phyloP scores from a whole-genome alignment of 1,139 yeast species.

The Suhomyces bolitotheri region DNA sequence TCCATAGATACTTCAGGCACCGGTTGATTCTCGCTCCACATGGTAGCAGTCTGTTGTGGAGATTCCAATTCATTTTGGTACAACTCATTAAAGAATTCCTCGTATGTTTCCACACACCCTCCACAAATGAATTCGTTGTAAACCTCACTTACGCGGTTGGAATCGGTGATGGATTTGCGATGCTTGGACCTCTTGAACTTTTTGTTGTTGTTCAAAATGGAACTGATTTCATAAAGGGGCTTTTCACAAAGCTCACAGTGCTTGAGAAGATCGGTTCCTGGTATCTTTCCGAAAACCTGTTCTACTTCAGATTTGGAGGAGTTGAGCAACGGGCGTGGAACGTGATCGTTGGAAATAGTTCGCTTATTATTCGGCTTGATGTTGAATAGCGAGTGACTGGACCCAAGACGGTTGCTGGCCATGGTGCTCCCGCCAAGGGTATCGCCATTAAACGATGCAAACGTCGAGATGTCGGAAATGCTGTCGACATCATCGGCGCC shows the following conservation, averaged over 20 bases:
- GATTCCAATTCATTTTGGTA: slow-evolving; percentile 17
- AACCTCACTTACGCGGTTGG: slow-evolving; percentile 14
- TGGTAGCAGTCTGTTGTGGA: not conserved
- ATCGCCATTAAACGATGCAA: slow-evolving; percentile 16
- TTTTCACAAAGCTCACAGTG: slow-evolving; percentile 67
- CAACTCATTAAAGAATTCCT: slow-evolving; percentile 46
- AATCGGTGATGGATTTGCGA: slow-evolving; percentile 1
- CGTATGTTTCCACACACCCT: slow-evolving; percentile 61
- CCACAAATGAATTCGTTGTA: slow-evolving; percentile 63
- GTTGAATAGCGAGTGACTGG: slow-evolving; percentile 1
- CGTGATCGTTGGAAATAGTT: slow-evolving; percentile 17
- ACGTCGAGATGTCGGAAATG: slow-evolving; percentile 18
- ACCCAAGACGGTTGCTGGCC: slow-evolving; percentile 1
- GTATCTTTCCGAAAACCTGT: slow-evolving; percentile 43
- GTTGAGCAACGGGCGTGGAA: slow-evolving; percentile 3
- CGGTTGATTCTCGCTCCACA: not conserved
- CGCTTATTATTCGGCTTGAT: slow-evolving; percentile 16
- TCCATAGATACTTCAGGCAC: not conserved
- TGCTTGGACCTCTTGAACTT: slow-evolving; percentile 15
- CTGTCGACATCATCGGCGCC: slow-evolving; percentile 10
- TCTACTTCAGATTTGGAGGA: slow-evolving; percentile 27
- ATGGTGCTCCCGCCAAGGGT: slow-evolving; percentile 7
- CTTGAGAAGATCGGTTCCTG: slow-evolving; percentile 45
- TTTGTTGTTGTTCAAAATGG: slow-evolving; percentile 34
- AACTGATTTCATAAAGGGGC: slow-evolving; percentile 64